These are phyloP conservation scores for Byssoonygena ceratinophila DNA, from an alignment of 2,329 filamentous ascomycete genomes.

Conservation along the genomic window DNA sequence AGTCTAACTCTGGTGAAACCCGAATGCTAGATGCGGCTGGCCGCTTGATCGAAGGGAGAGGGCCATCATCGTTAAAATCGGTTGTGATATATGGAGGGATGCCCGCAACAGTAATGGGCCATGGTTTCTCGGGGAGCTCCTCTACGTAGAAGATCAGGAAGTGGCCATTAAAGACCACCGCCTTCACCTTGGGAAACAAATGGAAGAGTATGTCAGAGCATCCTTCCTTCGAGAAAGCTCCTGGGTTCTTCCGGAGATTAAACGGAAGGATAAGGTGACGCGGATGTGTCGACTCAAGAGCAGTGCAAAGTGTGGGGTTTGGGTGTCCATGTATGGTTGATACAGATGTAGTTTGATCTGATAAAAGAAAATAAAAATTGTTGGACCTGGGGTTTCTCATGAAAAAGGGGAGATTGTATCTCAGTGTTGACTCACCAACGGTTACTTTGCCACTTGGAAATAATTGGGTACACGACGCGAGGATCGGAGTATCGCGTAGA, in stretches of 20 bases:
- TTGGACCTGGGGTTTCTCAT: too few relatives aligned
- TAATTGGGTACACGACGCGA: too few relatives aligned
- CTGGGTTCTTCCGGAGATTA: background rate
- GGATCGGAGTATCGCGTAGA: too few relatives aligned
- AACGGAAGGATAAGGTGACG: background rate
- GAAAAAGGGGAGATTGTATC: too few relatives aligned
- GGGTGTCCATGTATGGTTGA: too few relatives aligned
- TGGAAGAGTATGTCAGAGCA: background rate
- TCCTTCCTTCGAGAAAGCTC: background rate
- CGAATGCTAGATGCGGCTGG: background rate
- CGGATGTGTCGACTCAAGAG: too few relatives aligned
- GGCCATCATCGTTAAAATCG: background rate
- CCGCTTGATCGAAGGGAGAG: slow-evolving; percentile 2
- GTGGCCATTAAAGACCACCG: background rate
- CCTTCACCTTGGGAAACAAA: background rate
- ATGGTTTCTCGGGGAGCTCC: background rate
- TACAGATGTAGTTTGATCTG: too few relatives aligned
- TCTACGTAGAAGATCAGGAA: background rate
- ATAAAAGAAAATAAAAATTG: too few relatives aligned
- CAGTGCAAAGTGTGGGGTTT: too few relatives aligned
- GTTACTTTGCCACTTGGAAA: too few relatives aligned
- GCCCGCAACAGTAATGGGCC: background rate
- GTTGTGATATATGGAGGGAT: slow-evolving; percentile 1
- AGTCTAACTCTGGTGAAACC: too few relatives aligned
- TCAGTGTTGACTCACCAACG: too few relatives aligned